Base-by-base conservation (phyloP, 192 early-diverging fungal species). In the Endogone sp. region DNA sequence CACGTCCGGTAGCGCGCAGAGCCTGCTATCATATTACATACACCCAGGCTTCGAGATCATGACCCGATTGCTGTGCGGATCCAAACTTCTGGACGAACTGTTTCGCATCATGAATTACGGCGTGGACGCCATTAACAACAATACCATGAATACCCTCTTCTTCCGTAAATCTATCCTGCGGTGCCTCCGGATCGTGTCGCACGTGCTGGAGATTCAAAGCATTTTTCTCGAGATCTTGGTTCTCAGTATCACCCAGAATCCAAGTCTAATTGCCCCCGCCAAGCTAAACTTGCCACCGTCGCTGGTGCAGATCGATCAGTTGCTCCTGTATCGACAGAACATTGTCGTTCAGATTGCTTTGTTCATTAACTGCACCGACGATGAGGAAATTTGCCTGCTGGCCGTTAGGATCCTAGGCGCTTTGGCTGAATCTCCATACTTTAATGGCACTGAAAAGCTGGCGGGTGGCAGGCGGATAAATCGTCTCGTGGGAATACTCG, bases 1-100 rank as follows among this genome's bases (percentile, higher is more conserved):
- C 22, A 22, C 21, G 8, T 23, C 59, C 21, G 8, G 10, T 16
- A 22, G 24, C 22, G 21, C 59, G 54, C 11, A 74, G 20, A 28
- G 29, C 13, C 54, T 79, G 22, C 60, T 73, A 0, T 24, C 30
- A 0, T 74, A 68, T 60, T 56, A 74, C 11, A 64, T 66, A 2
- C 94, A 97, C 37, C 95, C 97, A 0, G 96, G 93, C 3, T 99
- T 91, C 68, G 90, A 93, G 62, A 78, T 99, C 27, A 71, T 91
- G 55, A 84, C 88, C 28, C 82, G 91, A 16, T 70, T 98, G 3
- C 73, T 99, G n/a, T 88, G 85, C 1, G 89, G 89, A 9, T 88
- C 89, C n/a, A 79, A 84, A 56, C 83, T 95, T 21, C 79, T 88
- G 25, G 81, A 84, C 23, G 78, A 81, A 29, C 70, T 99, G 4